phyloP scores from a whole-genome alignment of 805 yeast genomes.

The Tetrapisispora taiwanensis region DNA sequence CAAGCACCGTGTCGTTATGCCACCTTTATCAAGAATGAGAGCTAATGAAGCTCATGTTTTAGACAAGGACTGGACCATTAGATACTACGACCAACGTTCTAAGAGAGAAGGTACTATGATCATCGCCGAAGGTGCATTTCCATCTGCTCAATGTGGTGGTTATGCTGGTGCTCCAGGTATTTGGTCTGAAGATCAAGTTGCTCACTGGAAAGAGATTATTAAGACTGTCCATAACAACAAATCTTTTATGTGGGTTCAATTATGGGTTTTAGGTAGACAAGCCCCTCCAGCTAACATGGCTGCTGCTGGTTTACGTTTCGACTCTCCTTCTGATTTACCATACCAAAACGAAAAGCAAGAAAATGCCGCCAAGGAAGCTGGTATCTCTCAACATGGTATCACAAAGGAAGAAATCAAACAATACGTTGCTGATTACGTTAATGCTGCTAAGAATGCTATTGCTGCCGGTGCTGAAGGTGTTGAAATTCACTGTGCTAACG shows the following conservation, averaged over 20 bases:
- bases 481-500: slow-evolving; percentile 60
- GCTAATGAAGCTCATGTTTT: slow-evolving; percentile 32
- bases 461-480: slow-evolving; percentile 43
- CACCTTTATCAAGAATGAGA: slow-evolving; percentile 41
- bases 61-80: slow-evolving; percentile 35
- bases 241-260: slow-evolving; percentile 37
- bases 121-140: slow-evolving; percentile 50
- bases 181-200: slow-evolving; percentile 37
- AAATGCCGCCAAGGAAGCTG: slow-evolving; percentile 26
- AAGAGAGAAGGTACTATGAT: slow-evolving; percentile 46
- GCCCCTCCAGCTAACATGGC: slow-evolving; percentile 32
- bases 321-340: slow-evolving; percentile 32
- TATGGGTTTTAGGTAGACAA: slow-evolving; percentile 43
- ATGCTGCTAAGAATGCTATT: slow-evolving; percentile 34
- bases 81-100: slow-evolving; percentile 50
- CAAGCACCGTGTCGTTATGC: slow-evolving; percentile 31
- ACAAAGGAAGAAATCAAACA: slow-evolving; percentile 31
- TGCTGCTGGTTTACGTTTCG: slow-evolving; percentile 29
- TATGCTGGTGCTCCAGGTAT: slow-evolving; percentile 43
- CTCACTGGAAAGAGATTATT: slow-evolving; percentile 40
- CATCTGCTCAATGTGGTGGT: slow-evolving; percentile 36
- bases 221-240: slow-evolving; percentile 41
- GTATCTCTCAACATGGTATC: slow-evolving; percentile 24
- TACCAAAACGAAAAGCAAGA: slow-evolving; percentile 25
- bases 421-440: slow-evolving; percentile 16